Percentiles rank a stretch among this genome's conserved stretches.
Conservation (phyloP, 345 rosid genomes). For the Eucalyptus rudis region DNA sequence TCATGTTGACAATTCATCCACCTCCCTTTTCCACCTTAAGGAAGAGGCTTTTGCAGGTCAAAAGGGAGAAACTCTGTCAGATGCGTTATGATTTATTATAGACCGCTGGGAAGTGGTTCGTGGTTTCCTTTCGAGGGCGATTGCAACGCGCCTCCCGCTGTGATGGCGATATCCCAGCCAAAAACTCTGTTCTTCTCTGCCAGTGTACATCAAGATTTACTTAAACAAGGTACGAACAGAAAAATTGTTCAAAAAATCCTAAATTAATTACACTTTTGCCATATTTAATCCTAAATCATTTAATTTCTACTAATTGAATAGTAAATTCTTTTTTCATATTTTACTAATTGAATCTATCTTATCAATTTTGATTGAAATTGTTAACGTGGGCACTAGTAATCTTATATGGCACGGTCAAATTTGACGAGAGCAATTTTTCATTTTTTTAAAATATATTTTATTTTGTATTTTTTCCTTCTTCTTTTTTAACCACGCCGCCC, state of each 20-base stretch:
- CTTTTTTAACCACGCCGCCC: no score
- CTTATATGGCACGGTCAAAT: accelerated
- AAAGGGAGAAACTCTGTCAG: background rate
- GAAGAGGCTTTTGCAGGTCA: background rate
- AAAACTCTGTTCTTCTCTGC: background rate
- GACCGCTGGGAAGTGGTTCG: background rate
- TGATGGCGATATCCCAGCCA: background rate
- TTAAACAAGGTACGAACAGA: background rate
- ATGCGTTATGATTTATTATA: background rate
- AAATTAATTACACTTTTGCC: accelerated
- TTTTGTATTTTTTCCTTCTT: accelerated
- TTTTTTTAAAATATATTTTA: no score
- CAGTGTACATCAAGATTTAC: background rate
- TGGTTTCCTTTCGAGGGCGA: background rate
- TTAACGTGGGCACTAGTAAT: accelerated
- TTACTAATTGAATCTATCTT: accelerated
- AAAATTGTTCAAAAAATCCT: no score
- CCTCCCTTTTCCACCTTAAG: background rate
- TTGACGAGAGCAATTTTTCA: no score
- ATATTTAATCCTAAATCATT: background rate
- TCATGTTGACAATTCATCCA: background rate
- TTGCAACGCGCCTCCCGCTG: background rate
- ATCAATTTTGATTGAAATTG: no score
- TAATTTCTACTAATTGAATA: no score
- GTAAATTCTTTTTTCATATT: no score